phyloP scores from a whole-genome alignment of 768 basidiomycete genomes.

The Amanita jacksonii region DNA sequence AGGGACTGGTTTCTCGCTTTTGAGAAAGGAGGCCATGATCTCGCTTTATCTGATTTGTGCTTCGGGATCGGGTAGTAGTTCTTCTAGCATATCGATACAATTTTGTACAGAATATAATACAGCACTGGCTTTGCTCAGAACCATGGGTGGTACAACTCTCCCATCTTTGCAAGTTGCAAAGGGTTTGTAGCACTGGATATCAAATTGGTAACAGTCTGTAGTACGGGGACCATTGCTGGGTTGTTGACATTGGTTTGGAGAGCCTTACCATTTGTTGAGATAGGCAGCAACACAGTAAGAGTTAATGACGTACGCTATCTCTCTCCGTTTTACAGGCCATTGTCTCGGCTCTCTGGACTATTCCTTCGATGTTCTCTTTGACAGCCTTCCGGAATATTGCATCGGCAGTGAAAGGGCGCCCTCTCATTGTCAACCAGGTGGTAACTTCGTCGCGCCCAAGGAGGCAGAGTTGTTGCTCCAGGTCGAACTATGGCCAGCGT shows the following conservation, averaged over 20 bases:
- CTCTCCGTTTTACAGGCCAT: conserved; percentile 85
- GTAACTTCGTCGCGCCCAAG: conserved; percentile 92
- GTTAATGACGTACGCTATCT: conserved; percentile 48
- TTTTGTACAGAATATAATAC: conserved; percentile 9
- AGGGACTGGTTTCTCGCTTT: conserved; percentile 46
- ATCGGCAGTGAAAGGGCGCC: conserved; percentile 51
- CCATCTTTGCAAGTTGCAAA: conserved; percentile 74
- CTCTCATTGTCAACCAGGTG: conserved; percentile 56
- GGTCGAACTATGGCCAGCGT: conserved; percentile 53
- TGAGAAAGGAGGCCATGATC: conserved; percentile 5
- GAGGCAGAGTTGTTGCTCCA: conserved; percentile 86
- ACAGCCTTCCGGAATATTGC: conserved; percentile 43
- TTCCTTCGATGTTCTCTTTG: conserved; percentile 48
- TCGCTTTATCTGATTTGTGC: no score
- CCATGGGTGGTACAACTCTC: conserved; percentile 81
- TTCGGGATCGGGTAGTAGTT: no score
- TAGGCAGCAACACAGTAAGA: not conserved
- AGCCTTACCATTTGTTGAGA: conserved; percentile 16
- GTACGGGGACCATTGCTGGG: conserved; percentile 41
- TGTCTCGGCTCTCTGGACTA: conserved; percentile 73
- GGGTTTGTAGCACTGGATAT: conserved; percentile 86
- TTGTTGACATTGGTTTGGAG: conserved; percentile 26
- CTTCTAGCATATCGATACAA: no score
- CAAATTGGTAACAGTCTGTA: conserved; percentile 75
- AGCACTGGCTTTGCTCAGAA: conserved; percentile 36